Evolutionary conservation across 2,329 filamentous ascomycete genomes (phyloP).

Genomic region (Fusarium sacchari): DNA sequence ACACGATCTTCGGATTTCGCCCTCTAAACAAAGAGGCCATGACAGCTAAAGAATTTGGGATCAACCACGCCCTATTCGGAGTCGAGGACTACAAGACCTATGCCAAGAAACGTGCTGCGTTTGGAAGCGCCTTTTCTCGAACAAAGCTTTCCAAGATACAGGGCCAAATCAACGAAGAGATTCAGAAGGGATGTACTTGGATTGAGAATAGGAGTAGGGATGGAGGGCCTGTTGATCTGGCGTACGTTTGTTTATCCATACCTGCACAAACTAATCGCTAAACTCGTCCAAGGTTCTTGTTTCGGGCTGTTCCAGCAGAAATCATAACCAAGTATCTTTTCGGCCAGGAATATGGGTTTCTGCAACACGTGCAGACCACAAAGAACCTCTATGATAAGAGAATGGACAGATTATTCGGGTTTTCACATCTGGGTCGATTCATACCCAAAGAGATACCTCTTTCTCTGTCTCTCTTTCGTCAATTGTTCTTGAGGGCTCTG

Average conservation of each 20-base stretch:
- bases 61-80: neutral
- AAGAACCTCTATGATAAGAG: conserved; percentile 1
- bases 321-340: conserved; percentile 1
- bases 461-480: neutral
- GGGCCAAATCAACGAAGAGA: neutral
- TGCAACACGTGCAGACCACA: neutral
- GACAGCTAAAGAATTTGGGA: conserved; percentile 7
- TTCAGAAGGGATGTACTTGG: neutral
- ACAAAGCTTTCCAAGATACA: neutral
- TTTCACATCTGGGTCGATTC: neutral
- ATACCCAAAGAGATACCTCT: conserved; percentile 1
- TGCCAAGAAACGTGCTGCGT: neutral
- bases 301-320: conserved; percentile 2
- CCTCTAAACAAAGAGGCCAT: conserved; percentile 9
- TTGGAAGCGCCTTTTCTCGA: neutral
- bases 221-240: neutral
- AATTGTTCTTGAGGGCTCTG: neutral
- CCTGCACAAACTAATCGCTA: neutral
- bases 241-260: neutral
- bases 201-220: neutral
- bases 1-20: conserved; percentile 6
- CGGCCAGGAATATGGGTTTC: neutral
- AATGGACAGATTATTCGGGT: neutral
- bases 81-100: neutral
- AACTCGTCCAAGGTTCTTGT: neutral